Evolutionary conservation across 169 alveolate genomes (phyloP), one percentile per base, ranked within the genome.

Genomic region (Plasmodium relictum): DNA sequence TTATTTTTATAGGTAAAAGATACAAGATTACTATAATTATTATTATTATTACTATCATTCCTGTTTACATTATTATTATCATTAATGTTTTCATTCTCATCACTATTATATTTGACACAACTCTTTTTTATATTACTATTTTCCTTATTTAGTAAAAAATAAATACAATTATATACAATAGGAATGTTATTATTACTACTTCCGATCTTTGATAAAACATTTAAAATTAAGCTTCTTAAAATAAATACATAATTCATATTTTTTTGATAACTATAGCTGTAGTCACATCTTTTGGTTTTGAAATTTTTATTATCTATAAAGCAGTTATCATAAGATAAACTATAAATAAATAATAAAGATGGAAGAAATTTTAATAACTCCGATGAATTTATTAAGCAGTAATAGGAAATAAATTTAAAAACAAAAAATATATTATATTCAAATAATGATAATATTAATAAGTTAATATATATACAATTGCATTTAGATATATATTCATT

Each of bases 121-220:
- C 41, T 12, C 37, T 18, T 54, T 45, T 42, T 44, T 16, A 5
- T 18, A 41, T 70, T 3, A 45, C 14, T 48, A 54, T 20, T 41
- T 4, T 54, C 61, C 24, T 6, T 45, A 44, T 52, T 63, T 24
- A 86, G 44, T 42, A 86, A 70, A 61, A 86, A 52, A 59, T 56
- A 71, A 22, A 86, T 44, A 66, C 88, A 86, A 65, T 86, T 86
- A 37, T 86, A 86, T 14, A 86, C 52, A 86, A 86, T 63, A 7
- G 92, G 92, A 42, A 86, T 24, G 39, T 86, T 86, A 39, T 65
- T 86, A 70, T 86, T 72, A 22, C 92, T 86, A 73, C 92, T 58
- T 22, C 92, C 92, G 18, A 86, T 58, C 71, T 86, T 86, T 48
- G 76, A 45, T 42, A 86, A 14, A 14, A 52, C 31, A 50, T 72